Base-by-base conservation (phyloP, 2,329 filamentous ascomycete genomes). In the Talaromyces sp. region DNA sequence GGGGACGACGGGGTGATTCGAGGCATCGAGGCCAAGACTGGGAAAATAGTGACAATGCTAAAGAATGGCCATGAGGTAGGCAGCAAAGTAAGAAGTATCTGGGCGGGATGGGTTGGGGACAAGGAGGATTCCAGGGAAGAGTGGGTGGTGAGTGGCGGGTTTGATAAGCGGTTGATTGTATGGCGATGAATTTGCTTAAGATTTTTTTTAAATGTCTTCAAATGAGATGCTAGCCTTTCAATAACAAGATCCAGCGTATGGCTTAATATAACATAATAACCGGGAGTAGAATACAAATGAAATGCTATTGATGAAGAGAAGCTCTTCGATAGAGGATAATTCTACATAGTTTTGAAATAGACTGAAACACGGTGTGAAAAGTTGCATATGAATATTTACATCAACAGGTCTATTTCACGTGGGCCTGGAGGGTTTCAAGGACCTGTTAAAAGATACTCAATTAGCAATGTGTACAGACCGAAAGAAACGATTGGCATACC, bases 1-100 rank as follows among this genome's bases (percentile, higher is more conserved):
- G 84, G 84, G 3, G 86, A 89, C 67, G 87, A 89, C 69, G 86
- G 87, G 0, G 76, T 83, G 7, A 78, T 89, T 31, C 76, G 86
- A 55, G 86, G 86, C 0, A 75, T 89, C 6, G 86, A 88, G 69
- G 76, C 79, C 3, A 81, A 73, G 60, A 86, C 80, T 1, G 86
- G 86, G 6, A 88, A 85, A 70, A 73, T 87, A 2, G 72, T 83
- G 30, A 73, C 75, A 27, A 78, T 73, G 36, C 70, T 89, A 60
- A 79, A 71, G 58, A 70, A 73, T 56, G 83, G 80, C 2, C 85
- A 87, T 71, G 83, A 85, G 60, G 70, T 76, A 27, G 84, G 83
- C 10, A 83, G 76, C 58, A 88, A 87, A 68, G 79, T 88, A 28
- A 73, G 85, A 33, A 85, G 83, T 68, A 74, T 87, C 28, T 86